Evolutionary conservation across 2,329 filamentous ascomycete genomes (phyloP).

Genomic region (Xylaria hypoxylon): DNA sequence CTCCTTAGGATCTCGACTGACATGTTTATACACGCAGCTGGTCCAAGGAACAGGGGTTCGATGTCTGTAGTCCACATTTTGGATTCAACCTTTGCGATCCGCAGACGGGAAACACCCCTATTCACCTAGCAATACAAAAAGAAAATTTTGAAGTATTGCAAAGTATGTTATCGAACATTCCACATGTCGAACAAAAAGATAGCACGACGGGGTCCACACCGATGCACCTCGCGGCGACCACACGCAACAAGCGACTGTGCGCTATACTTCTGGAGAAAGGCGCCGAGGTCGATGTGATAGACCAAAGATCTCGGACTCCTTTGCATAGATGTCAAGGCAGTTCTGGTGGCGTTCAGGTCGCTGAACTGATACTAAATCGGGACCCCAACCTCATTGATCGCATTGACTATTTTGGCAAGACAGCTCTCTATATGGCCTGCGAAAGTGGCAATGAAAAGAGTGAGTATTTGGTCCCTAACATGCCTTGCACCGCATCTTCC

Average conservation of each 20-base stretch:
- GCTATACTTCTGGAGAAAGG: constrained; percentile 46
- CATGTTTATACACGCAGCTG: constrained; percentile 17
- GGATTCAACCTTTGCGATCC: constrained; percentile 44
- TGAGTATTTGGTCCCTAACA: constrained; percentile 17
- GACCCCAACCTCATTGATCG: constrained; percentile 40
- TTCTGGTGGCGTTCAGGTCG: constrained; percentile 44
- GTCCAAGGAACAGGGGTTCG: constrained; percentile 47
- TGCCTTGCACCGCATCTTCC: neutral
- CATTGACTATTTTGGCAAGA: constrained; percentile 45
- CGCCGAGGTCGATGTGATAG: constrained; percentile 45
- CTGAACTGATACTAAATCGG: constrained; percentile 43
- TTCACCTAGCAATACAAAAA: constrained; percentile 45
- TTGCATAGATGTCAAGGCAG: constrained; percentile 48
- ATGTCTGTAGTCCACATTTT: constrained; percentile 44
- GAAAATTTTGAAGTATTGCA: constrained; percentile 45
- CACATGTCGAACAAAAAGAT: constrained; percentile 43
- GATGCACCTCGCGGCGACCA: constrained; percentile 50
- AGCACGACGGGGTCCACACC: constrained; percentile 43
- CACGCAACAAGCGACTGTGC: constrained; percentile 46
- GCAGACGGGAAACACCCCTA: constrained; percentile 41
- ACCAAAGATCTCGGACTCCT: constrained; percentile 43
- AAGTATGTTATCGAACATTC: constrained; percentile 44
- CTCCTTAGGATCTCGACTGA: neutral
- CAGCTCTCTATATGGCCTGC: constrained; percentile 49
- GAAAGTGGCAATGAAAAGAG: constrained; percentile 48